A percentile compares a stretch with the other conserved stretches of the same genome.
Evolutionary conservation across 805 yeast genomes (phyloP).

Genomic region (Tanozyma kutaoensis): DNA sequence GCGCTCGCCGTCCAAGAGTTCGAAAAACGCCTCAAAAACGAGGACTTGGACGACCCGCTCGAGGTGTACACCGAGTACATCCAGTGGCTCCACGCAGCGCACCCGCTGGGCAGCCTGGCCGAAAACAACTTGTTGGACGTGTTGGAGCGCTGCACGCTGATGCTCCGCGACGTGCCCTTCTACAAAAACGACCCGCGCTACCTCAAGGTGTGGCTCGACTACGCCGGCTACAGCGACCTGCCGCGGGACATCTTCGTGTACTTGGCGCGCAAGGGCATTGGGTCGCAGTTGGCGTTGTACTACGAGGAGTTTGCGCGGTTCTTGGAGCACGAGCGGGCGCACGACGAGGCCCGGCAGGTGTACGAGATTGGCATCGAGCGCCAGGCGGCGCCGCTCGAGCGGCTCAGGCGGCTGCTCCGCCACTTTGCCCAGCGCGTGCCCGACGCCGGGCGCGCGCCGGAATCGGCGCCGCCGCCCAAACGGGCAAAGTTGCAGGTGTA

Average conservation of each 20-base stretch:
- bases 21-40: constrained; percentile 10
- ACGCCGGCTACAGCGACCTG: constrained; percentile 52
- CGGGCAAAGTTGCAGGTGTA: constrained; percentile 26
- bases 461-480: too few relatives aligned
- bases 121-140: constrained; percentile 55
- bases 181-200: constrained; percentile 80
- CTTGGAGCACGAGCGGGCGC: constrained; percentile 37
- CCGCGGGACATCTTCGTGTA: constrained; percentile 63
- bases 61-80: constrained; percentile 65
- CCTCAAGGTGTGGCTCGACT: constrained; percentile 69
- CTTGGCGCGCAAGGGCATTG: constrained; percentile 61
- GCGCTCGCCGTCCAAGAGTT: constrained; percentile 20
- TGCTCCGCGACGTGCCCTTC: constrained; percentile 47
- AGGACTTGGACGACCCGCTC: constrained; percentile 73
- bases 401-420: constrained; percentile 21
- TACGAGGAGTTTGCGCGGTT: constrained; percentile 70
- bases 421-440: constrained; percentile 29
- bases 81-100: constrained; percentile 52
- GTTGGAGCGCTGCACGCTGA: constrained; percentile 60
- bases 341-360: constrained; percentile 44
- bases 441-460: too few relatives aligned
- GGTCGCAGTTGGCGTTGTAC: constrained; percentile 48
- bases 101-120: constrained; percentile 46
- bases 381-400: constrained; percentile 49
- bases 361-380: constrained; percentile 43